These are phyloP conservation scores for Cydonia oblonga DNA, from an alignment of 331 rosid species.

Conservation along the genomic window DNA sequence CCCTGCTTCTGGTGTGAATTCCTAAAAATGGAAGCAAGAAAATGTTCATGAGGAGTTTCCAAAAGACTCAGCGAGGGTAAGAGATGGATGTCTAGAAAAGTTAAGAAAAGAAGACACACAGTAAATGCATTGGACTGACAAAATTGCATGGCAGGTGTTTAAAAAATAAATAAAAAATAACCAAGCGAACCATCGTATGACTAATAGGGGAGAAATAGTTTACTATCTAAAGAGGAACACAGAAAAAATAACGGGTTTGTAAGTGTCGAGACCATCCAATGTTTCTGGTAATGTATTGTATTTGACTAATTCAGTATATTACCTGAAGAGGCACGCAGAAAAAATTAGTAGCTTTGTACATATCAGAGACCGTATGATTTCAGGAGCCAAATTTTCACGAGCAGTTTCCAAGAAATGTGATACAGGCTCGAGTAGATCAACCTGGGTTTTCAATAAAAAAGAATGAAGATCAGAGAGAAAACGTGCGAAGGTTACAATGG, in stretches of 20 bases:
- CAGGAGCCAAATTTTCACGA: constrained; percentile 56
- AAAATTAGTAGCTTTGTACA: constrained; percentile 62
- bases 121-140: neutral
- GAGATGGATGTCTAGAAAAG: neutral
- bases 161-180: neutral
- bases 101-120: neutral
- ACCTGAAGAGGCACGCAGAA: constrained; percentile 92
- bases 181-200: no score
- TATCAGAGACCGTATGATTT: constrained; percentile 35
- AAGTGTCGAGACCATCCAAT: neutral
- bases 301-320: constrained; percentile 3
- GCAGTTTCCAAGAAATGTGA: constrained; percentile 88
- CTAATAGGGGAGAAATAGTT: neutral
- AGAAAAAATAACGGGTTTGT: neutral
- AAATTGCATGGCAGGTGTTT: neutral
- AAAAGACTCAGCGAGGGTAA: neutral
- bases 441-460: constrained; percentile 39
- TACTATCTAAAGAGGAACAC: neutral
- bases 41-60: constrained; percentile 2
- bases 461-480: neutral
- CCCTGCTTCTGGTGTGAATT: constrained; percentile 70
- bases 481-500: neutral
- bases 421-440: constrained; percentile 96
- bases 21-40: constrained; percentile 34
- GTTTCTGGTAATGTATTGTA: neutral